A percentile compares a stretch with the other conserved stretches of the same genome.
These are phyloP conservation scores for Dryas octopetala DNA, from an alignment of 306 rosid genomes.

Conservation along the genomic window DNA sequence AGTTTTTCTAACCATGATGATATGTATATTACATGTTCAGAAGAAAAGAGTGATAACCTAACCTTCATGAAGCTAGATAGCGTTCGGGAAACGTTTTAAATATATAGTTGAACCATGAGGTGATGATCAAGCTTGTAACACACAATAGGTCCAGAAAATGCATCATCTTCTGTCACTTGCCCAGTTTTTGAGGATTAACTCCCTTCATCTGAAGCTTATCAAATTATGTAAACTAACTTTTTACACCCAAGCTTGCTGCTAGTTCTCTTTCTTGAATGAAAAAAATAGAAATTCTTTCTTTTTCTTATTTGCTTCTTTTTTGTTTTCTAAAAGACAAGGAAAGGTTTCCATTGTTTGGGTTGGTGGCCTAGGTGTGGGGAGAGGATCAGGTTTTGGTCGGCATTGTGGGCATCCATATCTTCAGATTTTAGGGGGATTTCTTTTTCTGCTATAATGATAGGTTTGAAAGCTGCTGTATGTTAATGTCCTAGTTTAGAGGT, in stretches of 20 bases:
- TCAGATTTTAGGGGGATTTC: too few species aligned
- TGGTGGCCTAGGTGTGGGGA: neutral
- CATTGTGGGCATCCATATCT: too few species aligned
- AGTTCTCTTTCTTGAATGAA: neutral
- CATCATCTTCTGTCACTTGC: neutral
- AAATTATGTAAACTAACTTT: too few species aligned
- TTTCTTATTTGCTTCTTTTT: neutral
- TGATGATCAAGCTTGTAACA: neutral
- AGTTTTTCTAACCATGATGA: neutral
- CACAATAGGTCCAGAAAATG: neutral
- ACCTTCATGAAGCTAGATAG: slow-evolving; percentile 1
- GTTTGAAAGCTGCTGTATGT: too few species aligned
- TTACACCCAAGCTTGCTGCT: neutral
- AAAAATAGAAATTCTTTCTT: neutral
- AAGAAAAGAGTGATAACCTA: neutral
- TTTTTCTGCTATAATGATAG: too few species aligned
- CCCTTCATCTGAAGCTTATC: neutral
- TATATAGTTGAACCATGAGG: neutral
- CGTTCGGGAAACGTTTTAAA: neutral
- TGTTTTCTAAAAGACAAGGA: neutral
- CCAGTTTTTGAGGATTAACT: neutral
- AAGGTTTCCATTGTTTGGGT: neutral
- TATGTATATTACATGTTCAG: neutral
- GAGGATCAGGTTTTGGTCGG: neutral
- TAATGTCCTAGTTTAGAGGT: too few species aligned